Conservation (phyloP, 2,329 filamentous ascomycete genomes). For the Aspergillus tanneri region DNA sequence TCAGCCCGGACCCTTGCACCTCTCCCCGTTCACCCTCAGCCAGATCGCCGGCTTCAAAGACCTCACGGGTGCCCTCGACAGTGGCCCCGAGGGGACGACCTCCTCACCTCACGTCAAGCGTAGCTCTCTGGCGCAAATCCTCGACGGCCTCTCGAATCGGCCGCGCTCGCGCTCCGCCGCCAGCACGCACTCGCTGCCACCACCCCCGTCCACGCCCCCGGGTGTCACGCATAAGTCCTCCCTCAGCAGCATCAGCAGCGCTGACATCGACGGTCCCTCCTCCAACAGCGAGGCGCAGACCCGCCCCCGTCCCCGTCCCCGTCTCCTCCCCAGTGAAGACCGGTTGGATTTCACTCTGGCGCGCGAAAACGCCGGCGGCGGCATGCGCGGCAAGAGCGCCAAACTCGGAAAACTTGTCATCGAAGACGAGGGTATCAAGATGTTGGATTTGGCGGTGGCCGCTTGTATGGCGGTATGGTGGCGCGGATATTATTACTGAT, state of each 20-base stretch:
- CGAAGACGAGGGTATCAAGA: constrained; percentile 85
- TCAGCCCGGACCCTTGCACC: constrained; percentile 22
- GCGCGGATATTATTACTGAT: constrained; percentile 54
- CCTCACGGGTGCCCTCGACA: constrained; percentile 9
- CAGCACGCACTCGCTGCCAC: constrained; percentile 17
- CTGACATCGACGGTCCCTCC: constrained; percentile 22
- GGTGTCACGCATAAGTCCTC: constrained; percentile 33
- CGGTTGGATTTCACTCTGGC: constrained; percentile 73
- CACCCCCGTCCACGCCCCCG: constrained; percentile 16
- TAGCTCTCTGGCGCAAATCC: constrained; percentile 30
- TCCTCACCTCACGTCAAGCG: constrained; percentile 27
- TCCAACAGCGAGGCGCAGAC: too few species aligned
- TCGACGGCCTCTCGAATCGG: constrained; percentile 31
- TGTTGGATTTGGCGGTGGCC: constrained; percentile 89
- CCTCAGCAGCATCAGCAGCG: constrained; percentile 30
- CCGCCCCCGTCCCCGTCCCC: constrained; percentile 25
- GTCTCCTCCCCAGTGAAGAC: constrained; percentile 34
- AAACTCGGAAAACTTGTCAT: constrained; percentile 94
- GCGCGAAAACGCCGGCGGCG: constrained; percentile 80
- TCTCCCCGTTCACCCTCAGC: constrained; percentile 24
- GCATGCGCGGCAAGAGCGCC: constrained; percentile 77
- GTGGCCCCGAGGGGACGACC: not conserved
- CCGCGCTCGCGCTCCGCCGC: constrained; percentile 29
- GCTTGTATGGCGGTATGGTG: constrained; percentile 94
- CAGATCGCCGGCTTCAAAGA: constrained; percentile 19